Evolutionary conservation across 306 rosid genomes (phyloP).

Genomic region (Vigna mungo): DNA sequence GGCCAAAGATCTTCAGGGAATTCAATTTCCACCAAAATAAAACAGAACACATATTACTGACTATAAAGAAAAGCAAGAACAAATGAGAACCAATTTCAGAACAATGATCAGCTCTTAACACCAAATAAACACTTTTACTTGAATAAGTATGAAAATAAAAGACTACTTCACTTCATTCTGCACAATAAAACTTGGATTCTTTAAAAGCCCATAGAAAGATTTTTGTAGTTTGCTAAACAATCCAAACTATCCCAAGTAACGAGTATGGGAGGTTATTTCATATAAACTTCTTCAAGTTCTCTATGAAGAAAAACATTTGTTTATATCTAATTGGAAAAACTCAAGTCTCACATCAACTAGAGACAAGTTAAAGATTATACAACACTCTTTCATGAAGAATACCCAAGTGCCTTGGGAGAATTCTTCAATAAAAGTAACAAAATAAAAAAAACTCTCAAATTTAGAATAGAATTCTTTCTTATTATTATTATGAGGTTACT

Average conservation of each 20-base stretch:
- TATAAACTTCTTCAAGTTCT: background rate
- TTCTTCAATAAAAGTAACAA: background rate
- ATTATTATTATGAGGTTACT: too few species aligned
- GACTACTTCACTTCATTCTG: background rate
- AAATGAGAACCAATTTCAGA: constrained; percentile 1
- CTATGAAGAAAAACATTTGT: background rate
- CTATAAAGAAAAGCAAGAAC: background rate
- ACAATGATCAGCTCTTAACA: background rate
- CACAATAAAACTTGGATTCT: background rate
- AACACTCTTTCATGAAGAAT: background rate
- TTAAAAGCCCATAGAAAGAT: background rate
- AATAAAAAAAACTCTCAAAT: background rate
- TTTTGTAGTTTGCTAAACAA: background rate
- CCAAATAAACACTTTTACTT: background rate
- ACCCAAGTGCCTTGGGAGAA: background rate
- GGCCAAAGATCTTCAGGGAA: background rate
- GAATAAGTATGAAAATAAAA: background rate
- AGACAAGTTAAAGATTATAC: too few species aligned
- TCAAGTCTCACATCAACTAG: too few species aligned
- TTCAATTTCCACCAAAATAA: background rate
- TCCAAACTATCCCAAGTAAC: background rate
- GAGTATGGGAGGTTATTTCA: background rate
- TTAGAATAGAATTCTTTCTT: too few species aligned
- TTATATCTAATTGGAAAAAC: too few species aligned
- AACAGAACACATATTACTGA: background rate